Evolutionary conservation across 768 basidiomycete genomes (phyloP).

Genomic region (Boletus eberwhitei): DNA sequence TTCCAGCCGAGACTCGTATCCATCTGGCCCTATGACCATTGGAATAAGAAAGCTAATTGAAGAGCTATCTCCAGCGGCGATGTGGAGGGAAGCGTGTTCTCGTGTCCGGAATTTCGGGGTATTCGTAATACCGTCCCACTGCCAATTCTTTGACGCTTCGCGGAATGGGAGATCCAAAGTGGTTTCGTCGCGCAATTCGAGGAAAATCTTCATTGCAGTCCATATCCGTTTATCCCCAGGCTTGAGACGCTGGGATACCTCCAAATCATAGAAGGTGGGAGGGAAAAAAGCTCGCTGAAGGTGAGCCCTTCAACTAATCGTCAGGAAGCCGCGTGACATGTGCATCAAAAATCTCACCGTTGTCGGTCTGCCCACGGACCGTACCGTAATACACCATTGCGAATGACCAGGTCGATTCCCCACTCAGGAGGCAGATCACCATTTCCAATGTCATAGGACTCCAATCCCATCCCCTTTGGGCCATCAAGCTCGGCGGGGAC

Average conservation of each 20-base stretch:
- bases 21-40: constrained; percentile 67
- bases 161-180: constrained; percentile 85
- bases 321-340: constrained; percentile 1
- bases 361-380: constrained; percentile 98
- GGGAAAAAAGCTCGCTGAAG: constrained; percentile 86
- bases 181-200: constrained; percentile 77
- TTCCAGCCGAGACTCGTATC: constrained; percentile 78
- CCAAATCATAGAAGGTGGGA: constrained; percentile 62
- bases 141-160: constrained; percentile 96
- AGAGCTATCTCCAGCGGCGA: constrained; percentile 76
- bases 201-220: constrained; percentile 74
- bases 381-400: constrained; percentile 73
- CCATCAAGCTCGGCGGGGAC: constrained; percentile 47
- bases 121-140: constrained; percentile 69
- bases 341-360: constrained; percentile 43
- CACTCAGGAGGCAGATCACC: constrained; percentile 88
- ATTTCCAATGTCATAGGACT: constrained; percentile 74
- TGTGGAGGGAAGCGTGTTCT: constrained; percentile 68
- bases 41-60: constrained; percentile 83
- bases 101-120: constrained; percentile 52
- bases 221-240: constrained; percentile 82
- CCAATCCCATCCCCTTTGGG: constrained; percentile 33
- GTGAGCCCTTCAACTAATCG: constrained; percentile 46
- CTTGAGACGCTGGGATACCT: constrained; percentile 53
- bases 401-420: constrained; percentile 84